phyloP scores from a whole-genome alignment of 768 basidiomycete genomes.

The Mrakia gelida region DNA sequence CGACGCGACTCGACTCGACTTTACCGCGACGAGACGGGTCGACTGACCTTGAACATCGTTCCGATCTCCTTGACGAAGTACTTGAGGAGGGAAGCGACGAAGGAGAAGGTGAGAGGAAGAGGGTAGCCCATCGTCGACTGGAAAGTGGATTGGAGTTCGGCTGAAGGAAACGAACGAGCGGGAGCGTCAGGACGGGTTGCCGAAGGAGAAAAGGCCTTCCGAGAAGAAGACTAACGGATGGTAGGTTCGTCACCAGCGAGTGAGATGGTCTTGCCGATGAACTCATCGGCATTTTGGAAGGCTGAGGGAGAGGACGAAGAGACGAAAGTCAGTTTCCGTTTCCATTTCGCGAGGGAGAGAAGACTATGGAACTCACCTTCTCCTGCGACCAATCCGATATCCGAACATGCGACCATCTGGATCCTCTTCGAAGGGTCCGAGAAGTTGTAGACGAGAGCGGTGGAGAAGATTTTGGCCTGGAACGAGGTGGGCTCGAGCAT shows the following conservation, averaged over 20 bases:
- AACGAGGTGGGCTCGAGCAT: background rate
- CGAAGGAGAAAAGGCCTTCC: too few relatives aligned
- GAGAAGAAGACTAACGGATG: background rate
- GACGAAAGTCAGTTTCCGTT: too few relatives aligned
- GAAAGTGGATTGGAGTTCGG: background rate
- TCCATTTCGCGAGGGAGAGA: background rate
- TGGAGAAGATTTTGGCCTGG: background rate
- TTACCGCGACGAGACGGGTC: background rate
- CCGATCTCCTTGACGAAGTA: background rate
- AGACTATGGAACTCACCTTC: too few relatives aligned
- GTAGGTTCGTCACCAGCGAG: background rate
- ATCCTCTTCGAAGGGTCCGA: background rate
- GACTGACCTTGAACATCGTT: constrained; percentile 2
- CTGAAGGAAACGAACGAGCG: background rate
- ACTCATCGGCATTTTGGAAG: background rate
- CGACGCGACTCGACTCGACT: background rate
- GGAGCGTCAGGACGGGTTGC: background rate
- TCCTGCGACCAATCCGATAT: background rate
- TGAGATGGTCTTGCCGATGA: background rate
- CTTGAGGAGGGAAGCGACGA: background rate
- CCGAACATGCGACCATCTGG: constrained; percentile 1
- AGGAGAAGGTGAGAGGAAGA: background rate
- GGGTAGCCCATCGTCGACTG: background rate
- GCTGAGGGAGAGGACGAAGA: background rate
- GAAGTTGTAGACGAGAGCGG: background rate